Evolutionary conservation across 2,329 filamentous ascomycete genomes (phyloP).

Genomic region (Pseudogymnoascus sp.): DNA sequence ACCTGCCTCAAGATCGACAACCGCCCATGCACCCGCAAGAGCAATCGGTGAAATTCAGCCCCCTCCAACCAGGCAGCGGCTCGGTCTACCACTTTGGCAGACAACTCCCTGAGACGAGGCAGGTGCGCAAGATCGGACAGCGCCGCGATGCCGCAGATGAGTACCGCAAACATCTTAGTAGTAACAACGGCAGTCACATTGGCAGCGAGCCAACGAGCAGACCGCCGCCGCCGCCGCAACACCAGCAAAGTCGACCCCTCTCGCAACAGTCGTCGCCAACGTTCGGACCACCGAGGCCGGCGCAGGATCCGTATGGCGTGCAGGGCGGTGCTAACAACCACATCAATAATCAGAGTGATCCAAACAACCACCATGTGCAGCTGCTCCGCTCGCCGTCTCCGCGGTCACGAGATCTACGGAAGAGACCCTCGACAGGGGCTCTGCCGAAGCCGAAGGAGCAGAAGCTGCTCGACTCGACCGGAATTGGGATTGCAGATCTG

Average conservation of each 20-base stretch:
- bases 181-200: background rate
- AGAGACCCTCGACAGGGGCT: background rate
- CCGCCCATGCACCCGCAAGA: conserved; percentile 5
- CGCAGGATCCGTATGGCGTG: background rate
- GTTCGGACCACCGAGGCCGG: background rate
- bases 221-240: background rate
- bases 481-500: background rate
- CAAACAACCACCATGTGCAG: background rate
- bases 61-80: background rate
- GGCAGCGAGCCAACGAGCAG: background rate
- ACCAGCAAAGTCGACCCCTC: background rate
- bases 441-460: background rate
- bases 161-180: background rate
- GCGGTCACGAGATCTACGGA: background rate
- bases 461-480: background rate
- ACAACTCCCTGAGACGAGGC: background rate
- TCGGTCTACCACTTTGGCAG: background rate
- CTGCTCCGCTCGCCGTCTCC: background rate
- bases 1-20: background rate
- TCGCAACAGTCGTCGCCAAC: background rate
- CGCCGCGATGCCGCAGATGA: background rate
- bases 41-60: background rate
- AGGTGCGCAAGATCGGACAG: conserved; percentile 2
- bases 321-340: background rate
- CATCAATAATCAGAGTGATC: background rate